A percentile compares a stretch with the other conserved stretches of the same genome.
Evolutionary conservation across 192 early-diverging fungal species (phyloP).

Genomic region (Coemansia sp.): DNA sequence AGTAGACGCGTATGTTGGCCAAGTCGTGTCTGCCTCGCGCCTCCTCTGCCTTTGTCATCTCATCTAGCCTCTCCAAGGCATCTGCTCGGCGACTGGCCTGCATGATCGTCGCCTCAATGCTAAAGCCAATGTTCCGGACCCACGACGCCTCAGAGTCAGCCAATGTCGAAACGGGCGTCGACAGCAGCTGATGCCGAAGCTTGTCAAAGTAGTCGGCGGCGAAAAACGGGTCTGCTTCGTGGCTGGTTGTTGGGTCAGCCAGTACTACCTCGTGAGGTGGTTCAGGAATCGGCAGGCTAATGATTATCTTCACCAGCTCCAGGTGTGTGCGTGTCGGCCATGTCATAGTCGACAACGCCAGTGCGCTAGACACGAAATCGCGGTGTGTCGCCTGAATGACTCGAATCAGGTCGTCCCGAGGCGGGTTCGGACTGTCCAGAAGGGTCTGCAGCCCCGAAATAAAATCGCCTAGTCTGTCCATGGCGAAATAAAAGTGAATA

Average conservation of each 20-base stretch:
- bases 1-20: conserved; percentile 32
- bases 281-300: conserved; percentile 32
- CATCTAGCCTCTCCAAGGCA: conserved; percentile 43
- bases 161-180: conserved; percentile 27
- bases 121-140: conserved; percentile 52
- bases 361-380: conserved; percentile 45
- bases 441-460: conserved; percentile 43
- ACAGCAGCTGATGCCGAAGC: conserved; percentile 32
- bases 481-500: conserved; percentile 4
- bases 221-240: conserved; percentile 49
- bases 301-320: conserved; percentile 56
- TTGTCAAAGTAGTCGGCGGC: conserved; percentile 47
- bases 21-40: conserved; percentile 16
- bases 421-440: conserved; percentile 49
- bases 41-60: conserved; percentile 21
- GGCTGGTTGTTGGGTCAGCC: conserved; percentile 31
- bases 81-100: conserved; percentile 39
- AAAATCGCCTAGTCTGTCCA: conserved; percentile 52
- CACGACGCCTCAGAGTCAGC: conserved; percentile 41
- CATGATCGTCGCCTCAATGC: conserved; percentile 55
- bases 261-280: conserved; percentile 27
- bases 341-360: conserved; percentile 36
- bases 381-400: conserved; percentile 46
- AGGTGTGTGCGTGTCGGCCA: conserved; percentile 53
- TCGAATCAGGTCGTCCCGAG: conserved; percentile 43